These are phyloP conservation scores for Colletotrichum eremochloae DNA, from an alignment of 2,329 filamentous ascomycete species.

Conservation along the genomic window DNA sequence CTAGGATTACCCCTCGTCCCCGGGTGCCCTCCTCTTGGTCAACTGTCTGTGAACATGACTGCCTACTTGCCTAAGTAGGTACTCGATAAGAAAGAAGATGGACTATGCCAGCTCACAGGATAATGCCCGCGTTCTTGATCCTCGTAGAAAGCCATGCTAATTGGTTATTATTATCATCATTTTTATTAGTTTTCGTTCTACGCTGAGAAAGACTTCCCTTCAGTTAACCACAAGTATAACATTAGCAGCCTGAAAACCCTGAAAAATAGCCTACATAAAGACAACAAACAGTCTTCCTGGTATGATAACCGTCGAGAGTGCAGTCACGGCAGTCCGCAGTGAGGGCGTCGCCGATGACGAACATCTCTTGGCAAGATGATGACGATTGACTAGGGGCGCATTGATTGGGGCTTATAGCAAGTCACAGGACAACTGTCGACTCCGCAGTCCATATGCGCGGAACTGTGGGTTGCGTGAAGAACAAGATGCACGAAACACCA, in stretches of 20 bases:
- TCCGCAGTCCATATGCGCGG: conserved; percentile 28
- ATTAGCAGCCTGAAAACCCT: background rate
- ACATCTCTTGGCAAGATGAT: conserved; percentile 4
- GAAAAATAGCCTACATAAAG: background rate
- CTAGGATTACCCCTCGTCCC: background rate
- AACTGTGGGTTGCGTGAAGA: conserved; percentile 25
- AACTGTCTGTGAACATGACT: background rate
- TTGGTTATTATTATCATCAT: background rate
- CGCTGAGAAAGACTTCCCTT: background rate
- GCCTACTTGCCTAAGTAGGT: background rate
- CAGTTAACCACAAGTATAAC: background rate
- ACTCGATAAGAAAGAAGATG: background rate
- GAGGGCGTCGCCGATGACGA: conserved; percentile 36
- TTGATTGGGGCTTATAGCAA: conserved; percentile 31
- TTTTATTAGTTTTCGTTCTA: background rate
- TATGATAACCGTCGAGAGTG: background rate
- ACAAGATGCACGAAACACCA: conserved; percentile 21
- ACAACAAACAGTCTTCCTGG: background rate
- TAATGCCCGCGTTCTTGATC: too few species aligned
- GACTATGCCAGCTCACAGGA: background rate
- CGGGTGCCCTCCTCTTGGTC: conserved; percentile 4
- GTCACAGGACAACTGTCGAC: conserved; percentile 32
- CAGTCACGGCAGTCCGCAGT: conserved; percentile 9
- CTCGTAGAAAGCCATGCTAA: too few species aligned
- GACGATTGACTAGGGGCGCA: background rate